Evolutionary conservation across 2,329 filamentous ascomycete species (phyloP).

Genomic region (Teratosphaeria viscida): DNA sequence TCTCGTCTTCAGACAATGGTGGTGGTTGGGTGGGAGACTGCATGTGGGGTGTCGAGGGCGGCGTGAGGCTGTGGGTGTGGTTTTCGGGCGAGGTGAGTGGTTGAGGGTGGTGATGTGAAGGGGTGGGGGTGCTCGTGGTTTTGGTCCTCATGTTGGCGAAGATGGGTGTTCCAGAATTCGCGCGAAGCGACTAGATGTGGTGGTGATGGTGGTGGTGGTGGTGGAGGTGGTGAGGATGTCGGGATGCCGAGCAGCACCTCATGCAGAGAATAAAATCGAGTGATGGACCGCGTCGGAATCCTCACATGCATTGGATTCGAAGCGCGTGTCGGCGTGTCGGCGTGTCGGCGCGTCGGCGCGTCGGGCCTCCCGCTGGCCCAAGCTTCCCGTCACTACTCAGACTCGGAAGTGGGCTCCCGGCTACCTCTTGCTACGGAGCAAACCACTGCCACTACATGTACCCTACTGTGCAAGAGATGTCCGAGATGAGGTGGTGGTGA

Average conservation of each 20-base stretch:
- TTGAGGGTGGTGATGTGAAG: neutral
- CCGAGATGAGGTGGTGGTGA: neutral
- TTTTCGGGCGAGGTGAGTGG: neutral
- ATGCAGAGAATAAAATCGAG: neutral
- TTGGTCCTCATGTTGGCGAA: neutral
- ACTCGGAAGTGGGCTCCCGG: no score
- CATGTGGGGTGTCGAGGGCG: neutral
- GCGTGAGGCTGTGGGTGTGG: neutral
- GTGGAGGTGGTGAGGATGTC: neutral
- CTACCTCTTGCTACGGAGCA: no score
- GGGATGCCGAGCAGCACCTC: neutral
- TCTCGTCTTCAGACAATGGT: slow-evolving; percentile 11
- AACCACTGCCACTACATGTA: no score
- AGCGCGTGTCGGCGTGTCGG: neutral
- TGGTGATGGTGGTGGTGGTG: neutral
- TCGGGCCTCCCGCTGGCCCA: neutral
- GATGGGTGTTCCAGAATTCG: neutral
- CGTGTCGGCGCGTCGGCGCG: no score
- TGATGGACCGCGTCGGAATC: neutral
- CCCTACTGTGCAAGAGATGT: neutral
- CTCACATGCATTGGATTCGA: neutral
- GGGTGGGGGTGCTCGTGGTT: neutral
- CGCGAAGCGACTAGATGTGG: neutral
- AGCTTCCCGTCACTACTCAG: neutral
- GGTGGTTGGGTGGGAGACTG: slow-evolving; percentile 10